Conservation (phyloP, 2,329 filamentous ascomycete species). For the Epichloe elymi region DNA sequence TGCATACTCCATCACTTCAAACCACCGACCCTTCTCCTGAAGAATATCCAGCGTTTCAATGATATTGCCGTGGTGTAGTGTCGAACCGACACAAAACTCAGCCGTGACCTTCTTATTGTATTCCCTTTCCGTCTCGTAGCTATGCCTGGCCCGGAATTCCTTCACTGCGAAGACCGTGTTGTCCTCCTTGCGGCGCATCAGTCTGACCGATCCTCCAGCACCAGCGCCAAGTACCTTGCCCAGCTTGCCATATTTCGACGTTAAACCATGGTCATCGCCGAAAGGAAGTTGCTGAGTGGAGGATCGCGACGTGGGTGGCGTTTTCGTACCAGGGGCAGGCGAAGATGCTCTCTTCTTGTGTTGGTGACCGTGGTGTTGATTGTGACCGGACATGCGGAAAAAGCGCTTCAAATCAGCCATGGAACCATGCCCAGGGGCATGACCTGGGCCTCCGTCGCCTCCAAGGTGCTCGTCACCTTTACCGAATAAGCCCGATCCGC, state of each 20-base stretch:
- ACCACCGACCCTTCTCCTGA: slow-evolving; percentile 89
- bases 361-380: slow-evolving; percentile 50
- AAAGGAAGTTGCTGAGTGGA: slow-evolving; percentile 61
- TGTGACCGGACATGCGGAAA: slow-evolving; percentile 64
- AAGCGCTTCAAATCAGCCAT: slow-evolving; percentile 97
- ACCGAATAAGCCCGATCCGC: slow-evolving; percentile 29
- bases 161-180: slow-evolving; percentile 94
- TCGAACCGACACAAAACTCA: slow-evolving; percentile 96
- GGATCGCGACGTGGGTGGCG: slow-evolving; percentile 31
- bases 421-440: slow-evolving; percentile 51
- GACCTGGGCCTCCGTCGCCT: slow-evolving; percentile 14
- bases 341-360: slow-evolving; percentile 58
- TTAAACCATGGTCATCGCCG: slow-evolving; percentile 80
- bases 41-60: slow-evolving; percentile 97
- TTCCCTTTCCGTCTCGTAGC: slow-evolving; percentile 86
- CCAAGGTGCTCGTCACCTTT: slow-evolving; percentile 20
- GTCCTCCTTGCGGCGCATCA: slow-evolving; percentile 90
- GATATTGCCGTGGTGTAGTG: slow-evolving; percentile 92
- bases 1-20: slow-evolving; percentile 97
- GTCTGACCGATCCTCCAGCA: slow-evolving; percentile 81
- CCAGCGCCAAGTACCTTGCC: slow-evolving; percentile 88
- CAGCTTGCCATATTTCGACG: slow-evolving; percentile 90
- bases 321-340: slow-evolving; percentile 42
- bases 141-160: slow-evolving; percentile 83
- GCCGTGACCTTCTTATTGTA: slow-evolving; percentile 98